Percentiles rank a stretch among this genome's conserved stretches.
phyloP scores from a whole-genome alignment of 208 protist genomes.

The Novymonas esmeraldas region DNA sequence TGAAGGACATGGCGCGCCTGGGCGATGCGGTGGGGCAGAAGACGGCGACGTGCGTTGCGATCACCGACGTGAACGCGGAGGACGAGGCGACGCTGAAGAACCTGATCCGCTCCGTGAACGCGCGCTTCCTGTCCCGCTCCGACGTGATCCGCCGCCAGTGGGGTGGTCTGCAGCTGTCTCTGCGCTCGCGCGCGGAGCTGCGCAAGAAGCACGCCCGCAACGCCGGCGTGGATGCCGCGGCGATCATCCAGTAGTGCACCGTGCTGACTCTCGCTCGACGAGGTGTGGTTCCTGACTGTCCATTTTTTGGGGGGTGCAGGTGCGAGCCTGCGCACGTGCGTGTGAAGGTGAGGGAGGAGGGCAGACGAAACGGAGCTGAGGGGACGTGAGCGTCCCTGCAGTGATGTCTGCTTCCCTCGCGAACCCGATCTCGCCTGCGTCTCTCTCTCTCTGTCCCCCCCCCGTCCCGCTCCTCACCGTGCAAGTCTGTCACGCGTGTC shows the following conservation, averaged over 20 bases:
- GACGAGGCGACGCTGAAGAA: conserved; percentile 94
- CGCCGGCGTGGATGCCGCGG: conserved; percentile 67
- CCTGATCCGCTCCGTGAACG: conserved; percentile 92
- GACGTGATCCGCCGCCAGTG: conserved; percentile 92
- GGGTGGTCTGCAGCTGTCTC: conserved; percentile 93
- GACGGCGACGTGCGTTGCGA: conserved; percentile 95
- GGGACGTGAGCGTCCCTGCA: no score
- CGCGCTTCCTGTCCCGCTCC: conserved; percentile 94
- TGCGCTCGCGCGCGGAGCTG: conserved; percentile 78
- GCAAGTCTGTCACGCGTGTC: no score
- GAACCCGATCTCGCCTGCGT: no score
- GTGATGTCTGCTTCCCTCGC: no score
- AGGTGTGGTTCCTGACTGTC: no score
- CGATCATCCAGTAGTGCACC: conserved; percentile 32
- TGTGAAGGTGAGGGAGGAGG: no score
- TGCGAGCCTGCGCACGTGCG: no score
- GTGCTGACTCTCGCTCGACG: no score
- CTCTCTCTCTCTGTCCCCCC: no score
- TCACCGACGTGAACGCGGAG: conserved; percentile 96
- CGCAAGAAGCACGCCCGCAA: conserved; percentile 85
- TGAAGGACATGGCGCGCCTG: conserved; percentile 99
- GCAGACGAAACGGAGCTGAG: no score
- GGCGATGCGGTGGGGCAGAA: conserved; percentile 98
- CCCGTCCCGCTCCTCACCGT: no score
- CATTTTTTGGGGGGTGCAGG: no score